A percentile compares a stretch with the other conserved stretches of the same genome.
phyloP scores from a whole-genome alignment of 805 yeast genomes.

The Candida stauntonica region DNA sequence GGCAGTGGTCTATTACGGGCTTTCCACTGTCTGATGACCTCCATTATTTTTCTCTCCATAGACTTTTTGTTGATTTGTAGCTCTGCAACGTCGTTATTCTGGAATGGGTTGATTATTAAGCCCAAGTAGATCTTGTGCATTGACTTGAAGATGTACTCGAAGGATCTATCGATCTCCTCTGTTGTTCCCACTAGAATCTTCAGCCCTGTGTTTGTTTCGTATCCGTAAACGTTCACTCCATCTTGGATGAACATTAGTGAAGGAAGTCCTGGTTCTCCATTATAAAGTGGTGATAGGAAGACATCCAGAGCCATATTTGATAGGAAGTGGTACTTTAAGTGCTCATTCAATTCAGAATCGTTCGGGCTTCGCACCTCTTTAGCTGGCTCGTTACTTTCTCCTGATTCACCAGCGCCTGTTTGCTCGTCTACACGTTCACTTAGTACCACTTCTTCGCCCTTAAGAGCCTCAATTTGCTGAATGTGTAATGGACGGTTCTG shows the following conservation, averaged over 20 bases:
- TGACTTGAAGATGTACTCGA: slow-evolving; percentile 31
- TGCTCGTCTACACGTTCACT: slow-evolving; percentile 12
- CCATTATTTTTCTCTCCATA: slow-evolving; percentile 13
- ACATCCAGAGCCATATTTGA: slow-evolving; percentile 76
- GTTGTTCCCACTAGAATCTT: slow-evolving; percentile 58
- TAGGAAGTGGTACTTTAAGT: slow-evolving; percentile 58
- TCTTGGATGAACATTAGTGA: slow-evolving; percentile 59
- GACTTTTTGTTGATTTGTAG: slow-evolving; percentile 25
- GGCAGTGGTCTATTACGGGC: background rate
- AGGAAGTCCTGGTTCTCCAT: slow-evolving; percentile 35
- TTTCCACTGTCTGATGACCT: slow-evolving; percentile 12
- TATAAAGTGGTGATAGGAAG: slow-evolving; percentile 47
- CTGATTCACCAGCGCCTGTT: slow-evolving; percentile 4
- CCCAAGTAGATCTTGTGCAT: slow-evolving; percentile 53
- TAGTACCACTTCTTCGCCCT: slow-evolving; percentile 15
- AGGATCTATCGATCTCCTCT: slow-evolving; percentile 27
- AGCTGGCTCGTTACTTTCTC: background rate
- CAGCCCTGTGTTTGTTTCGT: slow-evolving; percentile 63
- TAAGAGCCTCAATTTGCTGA: slow-evolving; percentile 42
- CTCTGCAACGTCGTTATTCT: slow-evolving; percentile 22
- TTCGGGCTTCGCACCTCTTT: background rate
- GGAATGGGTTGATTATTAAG: slow-evolving; percentile 62
- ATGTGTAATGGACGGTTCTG: slow-evolving; percentile 58
- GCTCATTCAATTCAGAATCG: slow-evolving; percentile 4
- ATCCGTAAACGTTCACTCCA: slow-evolving; percentile 62